Evolutionary conservation across 2,329 filamentous ascomycete species (phyloP).

Genomic region (Thielaviopsis cerberus): DNA sequence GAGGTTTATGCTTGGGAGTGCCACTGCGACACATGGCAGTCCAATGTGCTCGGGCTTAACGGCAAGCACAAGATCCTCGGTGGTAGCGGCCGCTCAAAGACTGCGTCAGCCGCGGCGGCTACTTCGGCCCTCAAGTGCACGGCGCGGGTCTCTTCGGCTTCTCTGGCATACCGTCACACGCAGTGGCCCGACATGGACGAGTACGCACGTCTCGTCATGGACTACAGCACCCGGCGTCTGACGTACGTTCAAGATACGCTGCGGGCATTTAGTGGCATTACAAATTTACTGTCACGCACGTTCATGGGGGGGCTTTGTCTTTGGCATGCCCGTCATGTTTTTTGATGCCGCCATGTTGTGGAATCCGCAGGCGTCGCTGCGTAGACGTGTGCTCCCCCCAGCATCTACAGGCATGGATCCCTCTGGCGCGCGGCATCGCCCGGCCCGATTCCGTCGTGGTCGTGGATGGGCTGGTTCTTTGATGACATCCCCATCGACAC

Average conservation of each 20-base stretch:
- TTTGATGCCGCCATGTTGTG: constrained; percentile 27
- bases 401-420: constrained; percentile 1
- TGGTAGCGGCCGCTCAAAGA: constrained; percentile 3
- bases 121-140: constrained; percentile 18
- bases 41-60: constrained; percentile 5
- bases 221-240: constrained; percentile 24
- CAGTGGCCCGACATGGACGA: constrained; percentile 29
- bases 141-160: constrained; percentile 18
- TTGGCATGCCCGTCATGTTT: constrained; percentile 29
- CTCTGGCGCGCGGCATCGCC: constrained; percentile 14
- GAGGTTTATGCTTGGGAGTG: constrained; percentile 27
- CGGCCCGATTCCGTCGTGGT: constrained; percentile 26
- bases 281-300: constrained; percentile 23
- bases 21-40: constrained; percentile 26
- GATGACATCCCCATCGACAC: constrained; percentile 26
- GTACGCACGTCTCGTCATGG: constrained; percentile 25
- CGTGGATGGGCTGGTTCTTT: constrained; percentile 31
- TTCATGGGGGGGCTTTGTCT: constrained; percentile 26
- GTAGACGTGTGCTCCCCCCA: constrained; percentile 15
- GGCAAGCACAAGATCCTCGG: constrained; percentile 14
- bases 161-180: constrained; percentile 22
- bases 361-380: constrained; percentile 26
- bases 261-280: constrained; percentile 26
- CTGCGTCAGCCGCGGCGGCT: background rate
- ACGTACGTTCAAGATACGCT: constrained; percentile 25